These are phyloP conservation scores for Neurospora africana DNA, from an alignment of 495 filamentous ascomycete genomes.

Conservation along the genomic window DNA sequence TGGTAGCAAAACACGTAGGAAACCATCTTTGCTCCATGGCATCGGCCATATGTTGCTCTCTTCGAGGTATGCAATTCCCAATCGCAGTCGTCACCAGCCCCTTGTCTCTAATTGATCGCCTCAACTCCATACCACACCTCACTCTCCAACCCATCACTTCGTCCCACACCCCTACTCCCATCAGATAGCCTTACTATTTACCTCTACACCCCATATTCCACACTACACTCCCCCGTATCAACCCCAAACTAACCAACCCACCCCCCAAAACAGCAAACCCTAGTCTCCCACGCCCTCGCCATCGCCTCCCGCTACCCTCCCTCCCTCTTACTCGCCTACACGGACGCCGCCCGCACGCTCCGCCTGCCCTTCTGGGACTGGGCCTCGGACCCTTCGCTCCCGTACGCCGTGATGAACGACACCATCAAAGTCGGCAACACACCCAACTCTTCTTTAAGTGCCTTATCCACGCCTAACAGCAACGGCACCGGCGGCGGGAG, in stretches of 20 bases:
- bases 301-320: slow-evolving; percentile 22
- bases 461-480: neutral
- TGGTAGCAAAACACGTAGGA: slow-evolving; percentile 17
- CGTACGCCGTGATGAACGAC: slow-evolving; percentile 13
- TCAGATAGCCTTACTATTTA: neutral
- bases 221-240: neutral
- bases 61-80: slow-evolving; percentile 24
- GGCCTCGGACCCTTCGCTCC: slow-evolving; percentile 21
- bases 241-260: neutral
- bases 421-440: slow-evolving; percentile 22
- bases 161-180: neutral
- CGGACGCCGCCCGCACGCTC: slow-evolving; percentile 23
- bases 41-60: slow-evolving; percentile 30
- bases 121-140: neutral
- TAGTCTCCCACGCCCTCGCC: slow-evolving; percentile 24
- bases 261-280: slow-evolving; percentile 21
- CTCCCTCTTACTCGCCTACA: slow-evolving; percentile 17
- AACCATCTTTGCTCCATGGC: slow-evolving; percentile 31
- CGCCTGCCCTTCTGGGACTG: slow-evolving; percentile 37
- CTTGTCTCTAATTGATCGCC: neutral
- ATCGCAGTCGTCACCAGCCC: neutral
- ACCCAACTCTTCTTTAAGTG: neutral
- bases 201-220: neutral
- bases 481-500: neutral
- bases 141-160: neutral